Base-by-base conservation (phyloP, 1,284 basidiomycete species). In the Rhodotorula sp. region DNA sequence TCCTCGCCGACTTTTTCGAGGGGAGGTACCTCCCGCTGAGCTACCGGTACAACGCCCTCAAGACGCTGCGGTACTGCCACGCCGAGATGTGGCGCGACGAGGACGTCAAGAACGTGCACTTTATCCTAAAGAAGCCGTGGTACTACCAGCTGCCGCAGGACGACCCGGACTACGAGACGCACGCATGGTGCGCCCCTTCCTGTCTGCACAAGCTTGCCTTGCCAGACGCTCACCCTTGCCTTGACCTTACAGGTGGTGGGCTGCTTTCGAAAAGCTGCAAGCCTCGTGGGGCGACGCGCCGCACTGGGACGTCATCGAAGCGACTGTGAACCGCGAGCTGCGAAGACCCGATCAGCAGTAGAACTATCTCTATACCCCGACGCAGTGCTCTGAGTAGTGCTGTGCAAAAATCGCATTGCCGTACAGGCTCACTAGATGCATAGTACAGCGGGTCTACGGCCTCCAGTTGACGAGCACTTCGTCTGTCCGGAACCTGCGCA, bases 401-500 rank as follows among this genome's bases (percentile, higher is more conserved):
- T 19, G 16, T 49, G 48, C 48, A 19, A 17, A 49, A 19, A 19
- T 34, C 34, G 34, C 34, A 34, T 34, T 34, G 34, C 34, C 34
- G 34, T 34, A 34, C 34, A 34, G 34, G 34, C 34, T 5, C 13
- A 17, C 57, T 8, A 19, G 27, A 7, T 45, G 23, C n/a, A 25
- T 16, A 7, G 7, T 16, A 14, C 4, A 10, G 64, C 21, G 41
- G 16, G 0, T 0, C 46, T 55, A 76, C 3, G 73, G 68, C 10
- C 75, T 61, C 93, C 93, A 97, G 23, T 91, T 85, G 46, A 96
- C 89, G 78, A 91, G 87, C 3, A 96, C 93, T 78, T 95, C 88
- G 79, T 97, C 93, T 8, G 93, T 97, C 68, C 93, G 86, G 83
- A 91, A 97, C 80, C 93, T 95, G 70, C 25, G 41, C 12, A 23